A percentile compares a stretch with the other conserved stretches of the same genome.
Evolutionary conservation across 1,139 yeast species (phyloP).

Genomic region (Suhomyces kunorum): DNA sequence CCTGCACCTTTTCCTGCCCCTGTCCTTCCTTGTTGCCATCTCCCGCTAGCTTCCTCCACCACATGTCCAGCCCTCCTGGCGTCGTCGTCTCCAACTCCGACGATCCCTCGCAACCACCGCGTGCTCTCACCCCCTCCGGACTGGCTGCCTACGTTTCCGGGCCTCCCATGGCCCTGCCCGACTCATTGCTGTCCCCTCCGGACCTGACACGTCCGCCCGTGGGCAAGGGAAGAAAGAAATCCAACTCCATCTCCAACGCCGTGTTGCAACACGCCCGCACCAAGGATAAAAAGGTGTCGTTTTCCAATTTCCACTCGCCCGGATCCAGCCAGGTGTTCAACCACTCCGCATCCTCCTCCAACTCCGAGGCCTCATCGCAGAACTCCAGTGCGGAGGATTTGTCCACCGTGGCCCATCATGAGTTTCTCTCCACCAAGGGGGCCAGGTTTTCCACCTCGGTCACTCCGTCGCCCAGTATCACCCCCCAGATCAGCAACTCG

Average conservation of each 20-base stretch:
- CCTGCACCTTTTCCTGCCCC: neutral
- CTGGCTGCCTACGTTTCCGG: neutral
- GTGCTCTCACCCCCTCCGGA: constrained; percentile 1
- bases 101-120: too few species aligned
- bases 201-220: constrained; percentile 2
- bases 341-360: constrained; percentile 17
- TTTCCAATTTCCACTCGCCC: constrained; percentile 17
- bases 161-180: neutral
- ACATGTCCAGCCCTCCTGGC: neutral
- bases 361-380: constrained; percentile 16
- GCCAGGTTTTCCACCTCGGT: constrained; percentile 18
- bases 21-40: too few species aligned
- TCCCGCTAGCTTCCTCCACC: neutral
- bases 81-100: neutral
- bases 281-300: constrained; percentile 23
- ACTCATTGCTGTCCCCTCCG: constrained; percentile 1
- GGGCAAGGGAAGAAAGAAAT: constrained; percentile 14
- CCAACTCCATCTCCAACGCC: constrained; percentile 27
- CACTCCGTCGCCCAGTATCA: constrained; percentile 17
- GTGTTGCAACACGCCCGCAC: constrained; percentile 22
- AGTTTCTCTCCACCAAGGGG: neutral
- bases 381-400: constrained; percentile 22
- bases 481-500: constrained; percentile 14
- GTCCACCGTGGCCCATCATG: constrained; percentile 7
- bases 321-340: constrained; percentile 13